Base-by-base conservation (phyloP, 2,329 filamentous ascomycete genomes). In the Pyrenochaeta sp. region DNA sequence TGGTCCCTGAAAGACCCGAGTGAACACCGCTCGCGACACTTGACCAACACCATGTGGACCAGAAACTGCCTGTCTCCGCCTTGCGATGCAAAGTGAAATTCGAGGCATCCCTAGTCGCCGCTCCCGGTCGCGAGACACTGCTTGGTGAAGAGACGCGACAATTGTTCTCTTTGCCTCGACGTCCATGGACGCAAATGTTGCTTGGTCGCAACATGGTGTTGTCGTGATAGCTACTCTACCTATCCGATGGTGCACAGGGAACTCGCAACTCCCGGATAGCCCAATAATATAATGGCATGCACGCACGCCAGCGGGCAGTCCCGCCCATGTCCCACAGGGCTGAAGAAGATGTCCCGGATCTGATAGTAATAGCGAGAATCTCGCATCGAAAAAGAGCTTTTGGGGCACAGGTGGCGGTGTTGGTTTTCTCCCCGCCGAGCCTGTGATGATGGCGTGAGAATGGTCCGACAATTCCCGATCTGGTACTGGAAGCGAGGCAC, bases 401-500 rank as follows among this genome's bases (percentile, higher is more conserved):
- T 39, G 37, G 24, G 49, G 56, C 61, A 57, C 54, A 53, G 65
- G 59, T 61, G 54, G 42, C 42, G 25, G 45, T 49, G 59, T 37
- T 50, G 45, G 40, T 53, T 59, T 58, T 58, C 45, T 40, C 22
- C 46, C 36, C 32, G 30, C n/a, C n/a, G 12, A 9, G 45, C 45
- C 53, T 53, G 54, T 60, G 56, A 62, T 44, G 50, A 47, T 70
- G 61, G 64, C 66, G 62, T 66, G 62, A 70, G 36, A 40, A 42
- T 64, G 51, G 56, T 52, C 32, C 49, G 57, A 63, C 39, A 47
- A 36, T 30, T 50, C 53, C 58, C 45, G 52, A 57, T 50, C 15
- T 37, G 47, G 54, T 5, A 28, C 37, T 27, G 22, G 27, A 28
- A 30, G 28, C 28, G 28, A 30, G 28, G 9, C 5, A 30, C 28